Evolutionary conservation across 2,329 filamentous ascomycete genomes (phyloP).

Genomic region (Chaetoscypha palmicola): DNA sequence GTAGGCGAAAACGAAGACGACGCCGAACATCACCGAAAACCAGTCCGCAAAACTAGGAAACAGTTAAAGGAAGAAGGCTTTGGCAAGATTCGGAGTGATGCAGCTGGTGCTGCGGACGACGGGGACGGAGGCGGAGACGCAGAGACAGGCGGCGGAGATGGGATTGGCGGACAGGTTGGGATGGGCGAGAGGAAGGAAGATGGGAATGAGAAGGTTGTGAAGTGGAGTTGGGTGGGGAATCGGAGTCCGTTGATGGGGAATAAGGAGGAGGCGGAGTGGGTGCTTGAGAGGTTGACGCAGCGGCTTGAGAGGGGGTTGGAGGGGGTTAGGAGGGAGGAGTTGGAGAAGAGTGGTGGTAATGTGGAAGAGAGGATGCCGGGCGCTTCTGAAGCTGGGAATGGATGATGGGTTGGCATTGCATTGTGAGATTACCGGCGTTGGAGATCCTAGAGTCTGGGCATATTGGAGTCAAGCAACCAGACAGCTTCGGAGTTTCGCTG

Average conservation of each 20-base stretch:
- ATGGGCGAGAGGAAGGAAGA: slow-evolving; percentile 4
- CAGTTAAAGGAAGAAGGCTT: neutral
- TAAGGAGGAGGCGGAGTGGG: slow-evolving; percentile 65
- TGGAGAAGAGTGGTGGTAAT: slow-evolving; percentile 9
- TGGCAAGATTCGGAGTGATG: neutral
- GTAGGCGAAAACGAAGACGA: slow-evolving; percentile 60
- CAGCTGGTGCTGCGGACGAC: too few species aligned
- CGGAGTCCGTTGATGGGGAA: slow-evolving; percentile 63
- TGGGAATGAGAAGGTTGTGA: slow-evolving; percentile 30
- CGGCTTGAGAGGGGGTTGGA: slow-evolving; percentile 40
- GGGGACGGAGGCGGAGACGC: slow-evolving; percentile 19
- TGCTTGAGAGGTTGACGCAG: slow-evolving; percentile 56
- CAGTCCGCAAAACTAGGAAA: slow-evolving; percentile 11
- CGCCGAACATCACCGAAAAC: slow-evolving; percentile 42
- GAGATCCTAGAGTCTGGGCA: too few species aligned
- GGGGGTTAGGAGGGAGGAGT: slow-evolving; percentile 18
- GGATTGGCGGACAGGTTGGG: neutral
- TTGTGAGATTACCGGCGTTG: too few species aligned
- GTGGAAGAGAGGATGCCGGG: too few species aligned
- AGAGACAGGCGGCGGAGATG: slow-evolving; percentile 25
- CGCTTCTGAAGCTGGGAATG: too few species aligned
- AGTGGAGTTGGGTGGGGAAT: slow-evolving; percentile 69
- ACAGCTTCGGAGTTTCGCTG: too few species aligned
- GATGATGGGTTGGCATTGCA: too few species aligned
- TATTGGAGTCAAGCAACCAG: too few species aligned